Conservation (phyloP, 352 stramenopile species). For the Stephanocyclus meneghinianus region DNA sequence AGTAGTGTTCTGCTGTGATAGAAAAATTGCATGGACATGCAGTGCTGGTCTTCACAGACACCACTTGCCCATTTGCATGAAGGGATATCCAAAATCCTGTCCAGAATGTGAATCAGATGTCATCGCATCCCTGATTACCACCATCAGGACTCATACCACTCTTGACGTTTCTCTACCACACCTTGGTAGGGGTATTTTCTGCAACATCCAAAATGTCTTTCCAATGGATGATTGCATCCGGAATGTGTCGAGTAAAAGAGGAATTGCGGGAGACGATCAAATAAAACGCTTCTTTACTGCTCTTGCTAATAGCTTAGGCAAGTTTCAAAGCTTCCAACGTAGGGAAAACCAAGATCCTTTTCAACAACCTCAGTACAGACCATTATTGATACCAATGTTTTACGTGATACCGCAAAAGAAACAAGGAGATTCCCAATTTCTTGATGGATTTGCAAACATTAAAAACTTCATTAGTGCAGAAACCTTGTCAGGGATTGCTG, state of each 20-base stretch:
- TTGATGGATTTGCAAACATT: constrained; percentile 20
- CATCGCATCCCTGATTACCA: constrained; percentile 11
- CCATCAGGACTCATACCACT: constrained; percentile 9
- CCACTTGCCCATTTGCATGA: constrained; percentile 16
- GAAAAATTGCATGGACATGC: constrained; percentile 24
- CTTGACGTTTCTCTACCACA: constrained; percentile 1
- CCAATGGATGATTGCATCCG: constrained; percentile 21
- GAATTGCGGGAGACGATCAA: constrained; percentile 18
- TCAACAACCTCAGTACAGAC: constrained; percentile 18
- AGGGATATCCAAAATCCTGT: constrained; percentile 20
- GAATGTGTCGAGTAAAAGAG: constrained; percentile 7
- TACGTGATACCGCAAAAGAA: constrained; percentile 16
- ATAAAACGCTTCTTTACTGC: constrained; percentile 28
- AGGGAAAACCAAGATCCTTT: constrained; percentile 22
- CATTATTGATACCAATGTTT: constrained; percentile 29
- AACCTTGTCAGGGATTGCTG: constrained; percentile 25
- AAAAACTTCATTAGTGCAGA: constrained; percentile 26
- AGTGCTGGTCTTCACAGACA: constrained; percentile 21
- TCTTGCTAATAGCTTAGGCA: constrained; percentile 25
- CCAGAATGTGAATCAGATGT: constrained; percentile 22
- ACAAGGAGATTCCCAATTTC: neutral
- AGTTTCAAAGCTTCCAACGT: constrained; percentile 23
- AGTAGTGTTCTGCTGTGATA: constrained; percentile 20
- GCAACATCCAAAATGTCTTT: neutral
- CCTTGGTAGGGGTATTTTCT: neutral